Conservation (phyloP, 208 protist species). For the Strigomonas culicis region DNA sequence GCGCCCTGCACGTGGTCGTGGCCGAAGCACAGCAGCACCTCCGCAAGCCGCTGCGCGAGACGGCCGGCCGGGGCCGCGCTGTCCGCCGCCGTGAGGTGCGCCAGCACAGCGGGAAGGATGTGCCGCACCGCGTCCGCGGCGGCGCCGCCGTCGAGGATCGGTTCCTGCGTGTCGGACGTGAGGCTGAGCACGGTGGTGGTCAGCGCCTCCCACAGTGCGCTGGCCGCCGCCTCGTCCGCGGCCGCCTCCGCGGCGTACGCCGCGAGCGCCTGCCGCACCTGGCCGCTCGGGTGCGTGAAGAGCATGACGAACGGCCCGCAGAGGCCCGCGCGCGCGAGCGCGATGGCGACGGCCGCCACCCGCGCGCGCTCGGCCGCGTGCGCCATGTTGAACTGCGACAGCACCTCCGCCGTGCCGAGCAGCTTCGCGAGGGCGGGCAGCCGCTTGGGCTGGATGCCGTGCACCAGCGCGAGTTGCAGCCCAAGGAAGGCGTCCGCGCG, state of each 20-base stretch:
- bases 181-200: slow-evolving; percentile 63
- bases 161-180: neutral
- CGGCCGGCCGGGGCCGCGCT: slow-evolving; percentile 32
- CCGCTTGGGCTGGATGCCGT: slow-evolving; percentile 14
- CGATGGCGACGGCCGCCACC: slow-evolving; percentile 51
- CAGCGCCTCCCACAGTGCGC: slow-evolving; percentile 58
- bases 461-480: slow-evolving; percentile 37
- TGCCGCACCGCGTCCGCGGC: slow-evolving; percentile 50
- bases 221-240: slow-evolving; percentile 24
- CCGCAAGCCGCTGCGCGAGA: slow-evolving; percentile 22
- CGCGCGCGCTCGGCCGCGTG: slow-evolving; percentile 38
- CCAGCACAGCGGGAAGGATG: slow-evolving; percentile 26
- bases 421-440: slow-evolving; percentile 17
- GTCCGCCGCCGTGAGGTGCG: slow-evolving; percentile 39
- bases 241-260: slow-evolving; percentile 23
- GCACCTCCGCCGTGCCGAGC: slow-evolving; percentile 59
- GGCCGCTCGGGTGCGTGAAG: slow-evolving; percentile 64
- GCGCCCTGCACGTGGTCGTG: slow-evolving; percentile 75
- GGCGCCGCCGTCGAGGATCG: slow-evolving; percentile 13
- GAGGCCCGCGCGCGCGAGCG: slow-evolving; percentile 40
- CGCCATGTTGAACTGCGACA: slow-evolving; percentile 40
- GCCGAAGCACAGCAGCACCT: slow-evolving; percentile 70
- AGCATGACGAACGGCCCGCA: slow-evolving; percentile 58
- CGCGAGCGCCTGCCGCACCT: slow-evolving; percentile 34
- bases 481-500: slow-evolving; percentile 84